Evolutionary conservation across 306 rosid genomes (phyloP).

Genomic region (Cyamopsis tetragonoloba): DNA sequence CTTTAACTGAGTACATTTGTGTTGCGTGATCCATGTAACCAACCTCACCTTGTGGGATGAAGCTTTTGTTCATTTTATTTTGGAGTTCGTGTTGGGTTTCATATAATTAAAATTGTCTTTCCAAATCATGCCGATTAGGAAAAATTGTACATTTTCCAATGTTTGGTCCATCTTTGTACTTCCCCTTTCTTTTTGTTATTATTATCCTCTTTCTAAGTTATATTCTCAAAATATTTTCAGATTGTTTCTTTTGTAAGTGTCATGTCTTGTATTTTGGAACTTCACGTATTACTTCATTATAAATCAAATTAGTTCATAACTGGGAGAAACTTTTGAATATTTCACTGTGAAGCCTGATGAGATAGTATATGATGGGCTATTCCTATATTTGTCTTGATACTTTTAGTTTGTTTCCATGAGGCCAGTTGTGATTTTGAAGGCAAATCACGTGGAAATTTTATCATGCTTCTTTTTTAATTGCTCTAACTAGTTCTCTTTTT

Average conservation of each 20-base stretch:
- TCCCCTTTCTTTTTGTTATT: neutral
- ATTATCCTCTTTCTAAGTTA: neutral
- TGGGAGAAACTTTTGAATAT: neutral
- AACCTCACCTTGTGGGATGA: too few species aligned
- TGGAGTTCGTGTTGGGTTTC: neutral
- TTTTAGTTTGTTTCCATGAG: conserved; percentile 8
- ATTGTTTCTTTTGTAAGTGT: neutral
- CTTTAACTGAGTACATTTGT: too few species aligned
- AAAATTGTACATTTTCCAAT: neutral
- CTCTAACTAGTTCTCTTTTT: conserved; percentile 21
- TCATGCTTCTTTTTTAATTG: conserved; percentile 4
- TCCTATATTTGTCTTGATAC: neutral
- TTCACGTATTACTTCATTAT: neutral
- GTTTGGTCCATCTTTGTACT: neutral
- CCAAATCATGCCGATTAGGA: neutral
- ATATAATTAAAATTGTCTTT: neutral
- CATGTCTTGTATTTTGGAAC: conserved; percentile 18
- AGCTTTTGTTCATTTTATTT: too few species aligned
- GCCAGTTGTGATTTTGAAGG: conserved; percentile 20
- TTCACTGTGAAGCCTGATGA: neutral
- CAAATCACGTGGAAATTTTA: neutral
- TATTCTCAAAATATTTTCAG: neutral
- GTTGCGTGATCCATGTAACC: too few species aligned
- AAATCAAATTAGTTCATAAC: neutral
- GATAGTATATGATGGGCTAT: conserved; percentile 8